Evolutionary conservation across 768 basidiomycete species (phyloP).

Genomic region (Rubroboletus pulcherrimus): DNA sequence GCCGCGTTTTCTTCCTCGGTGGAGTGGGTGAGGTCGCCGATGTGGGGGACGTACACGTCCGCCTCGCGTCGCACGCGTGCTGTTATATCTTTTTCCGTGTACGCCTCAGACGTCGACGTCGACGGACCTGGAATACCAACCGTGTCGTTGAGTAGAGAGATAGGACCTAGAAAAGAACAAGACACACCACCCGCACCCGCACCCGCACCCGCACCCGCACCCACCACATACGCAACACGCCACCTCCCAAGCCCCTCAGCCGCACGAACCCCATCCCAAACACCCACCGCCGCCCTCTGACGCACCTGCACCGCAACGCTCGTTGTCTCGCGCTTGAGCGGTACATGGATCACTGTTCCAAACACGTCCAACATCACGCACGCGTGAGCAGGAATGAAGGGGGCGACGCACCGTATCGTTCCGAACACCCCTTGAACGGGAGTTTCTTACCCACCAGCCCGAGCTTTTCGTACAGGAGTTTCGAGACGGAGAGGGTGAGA

Average conservation of each 20-base stretch:
- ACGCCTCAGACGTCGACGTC: neutral
- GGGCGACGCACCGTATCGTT: constrained; percentile 44
- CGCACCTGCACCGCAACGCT: constrained; percentile 36
- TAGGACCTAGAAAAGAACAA: neutral
- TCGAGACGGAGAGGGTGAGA: constrained; percentile 53
- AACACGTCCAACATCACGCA: neutral
- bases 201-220: constrained; percentile 26
- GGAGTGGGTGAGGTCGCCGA: constrained; percentile 25
- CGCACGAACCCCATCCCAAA: constrained; percentile 49
- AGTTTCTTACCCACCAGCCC: constrained; percentile 56
- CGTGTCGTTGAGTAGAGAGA: neutral
- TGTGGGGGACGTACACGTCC: constrained; percentile 41
- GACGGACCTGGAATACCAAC: neutral
- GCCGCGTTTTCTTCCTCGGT: constrained; percentile 36
- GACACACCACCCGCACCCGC: constrained; percentile 29
- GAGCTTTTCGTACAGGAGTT: constrained; percentile 56
- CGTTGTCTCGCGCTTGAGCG: constrained; percentile 39
- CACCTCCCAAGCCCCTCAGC: constrained; percentile 35
- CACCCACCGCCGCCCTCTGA: constrained; percentile 37
- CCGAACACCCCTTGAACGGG: constrained; percentile 48
- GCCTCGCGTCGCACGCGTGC: constrained; percentile 22
- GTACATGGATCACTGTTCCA: constrained; percentile 40
- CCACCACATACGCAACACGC: constrained; percentile 38
- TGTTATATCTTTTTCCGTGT: constrained; percentile 13
- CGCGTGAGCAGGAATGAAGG: too few relatives aligned